These are phyloP conservation scores for Ceratocystiopsis minuta DNA, from an alignment of 2,329 filamentous ascomycete genomes.

Conservation along the genomic window DNA sequence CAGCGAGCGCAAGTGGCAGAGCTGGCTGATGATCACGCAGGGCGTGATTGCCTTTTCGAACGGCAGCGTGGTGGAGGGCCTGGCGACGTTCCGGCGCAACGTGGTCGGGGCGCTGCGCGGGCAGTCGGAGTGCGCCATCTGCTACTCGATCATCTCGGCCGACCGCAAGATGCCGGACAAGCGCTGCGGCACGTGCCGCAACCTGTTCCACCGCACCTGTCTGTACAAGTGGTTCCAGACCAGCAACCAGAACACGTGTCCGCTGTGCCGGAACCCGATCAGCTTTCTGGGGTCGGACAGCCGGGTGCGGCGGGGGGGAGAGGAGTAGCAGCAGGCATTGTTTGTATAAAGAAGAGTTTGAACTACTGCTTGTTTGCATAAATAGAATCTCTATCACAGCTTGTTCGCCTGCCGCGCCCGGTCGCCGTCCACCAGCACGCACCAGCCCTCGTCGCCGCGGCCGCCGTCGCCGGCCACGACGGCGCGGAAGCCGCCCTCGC, in stretches of 20 bases:
- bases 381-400: constrained; percentile 12
- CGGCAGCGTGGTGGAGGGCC: constrained; percentile 70
- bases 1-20: constrained; percentile 80
- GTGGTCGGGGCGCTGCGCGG: constrained; percentile 78
- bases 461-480: constrained; percentile 51
- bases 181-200: constrained; percentile 78
- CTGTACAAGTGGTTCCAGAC: constrained; percentile 95
- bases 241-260: constrained; percentile 81
- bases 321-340: neutral
- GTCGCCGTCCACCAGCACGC: constrained; percentile 72
- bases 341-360: no score
- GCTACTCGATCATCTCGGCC: constrained; percentile 80
- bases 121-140: constrained; percentile 90
- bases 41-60: constrained; percentile 89
- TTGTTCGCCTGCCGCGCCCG: constrained; percentile 37
- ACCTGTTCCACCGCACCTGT: constrained; percentile 78
- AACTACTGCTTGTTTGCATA: neutral
- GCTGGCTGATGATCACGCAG: constrained; percentile 74
- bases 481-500: constrained; percentile 38
- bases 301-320: neutral
- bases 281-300: constrained; percentile 24
- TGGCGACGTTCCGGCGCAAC: constrained; percentile 72
- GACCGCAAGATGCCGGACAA: constrained; percentile 88
- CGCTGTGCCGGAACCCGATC: constrained; percentile 81
- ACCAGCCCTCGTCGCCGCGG: constrained; percentile 59